Percentiles rank a stretch among this genome's conserved stretches.
Conservation (phyloP, 305 asterid species). For the Solanum hybrid region DNA sequence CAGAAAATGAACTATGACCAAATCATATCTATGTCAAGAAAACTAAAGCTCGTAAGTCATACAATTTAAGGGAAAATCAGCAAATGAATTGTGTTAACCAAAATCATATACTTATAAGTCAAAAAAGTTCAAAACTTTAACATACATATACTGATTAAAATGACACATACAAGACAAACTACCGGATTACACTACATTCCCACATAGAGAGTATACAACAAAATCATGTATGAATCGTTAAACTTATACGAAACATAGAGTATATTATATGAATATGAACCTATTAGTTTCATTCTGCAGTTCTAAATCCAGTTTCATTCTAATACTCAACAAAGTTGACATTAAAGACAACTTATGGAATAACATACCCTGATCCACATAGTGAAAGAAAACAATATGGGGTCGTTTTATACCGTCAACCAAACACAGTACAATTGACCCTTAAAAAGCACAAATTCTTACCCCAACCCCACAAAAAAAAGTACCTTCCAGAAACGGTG, state of each 20-base stretch:
- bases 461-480: background rate
- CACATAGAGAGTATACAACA: background rate
- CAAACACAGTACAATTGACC: background rate
- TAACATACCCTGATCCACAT: background rate
- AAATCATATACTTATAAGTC: background rate
- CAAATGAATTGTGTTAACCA: background rate
- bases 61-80: background rate
- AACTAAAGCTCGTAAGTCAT: background rate
- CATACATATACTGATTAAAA: slow-evolving; percentile 20
- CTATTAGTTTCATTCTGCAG: background rate
- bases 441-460: background rate
- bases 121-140: background rate
- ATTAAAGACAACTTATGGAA: background rate
- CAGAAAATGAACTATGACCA: background rate
- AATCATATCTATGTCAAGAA: background rate
- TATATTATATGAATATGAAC: background rate
- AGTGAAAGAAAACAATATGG: background rate
- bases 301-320: background rate
- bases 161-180: background rate
- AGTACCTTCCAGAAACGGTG: background rate
- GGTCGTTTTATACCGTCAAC: background rate
- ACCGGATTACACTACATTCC: background rate
- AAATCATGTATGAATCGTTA: background rate
- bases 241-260: background rate
- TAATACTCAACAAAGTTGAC: background rate